A percentile compares a stretch with the other conserved stretches of the same genome.
phyloP scores from a whole-genome alignment of 1,284 basidiomycete species.

The Golubevia sp. region DNA sequence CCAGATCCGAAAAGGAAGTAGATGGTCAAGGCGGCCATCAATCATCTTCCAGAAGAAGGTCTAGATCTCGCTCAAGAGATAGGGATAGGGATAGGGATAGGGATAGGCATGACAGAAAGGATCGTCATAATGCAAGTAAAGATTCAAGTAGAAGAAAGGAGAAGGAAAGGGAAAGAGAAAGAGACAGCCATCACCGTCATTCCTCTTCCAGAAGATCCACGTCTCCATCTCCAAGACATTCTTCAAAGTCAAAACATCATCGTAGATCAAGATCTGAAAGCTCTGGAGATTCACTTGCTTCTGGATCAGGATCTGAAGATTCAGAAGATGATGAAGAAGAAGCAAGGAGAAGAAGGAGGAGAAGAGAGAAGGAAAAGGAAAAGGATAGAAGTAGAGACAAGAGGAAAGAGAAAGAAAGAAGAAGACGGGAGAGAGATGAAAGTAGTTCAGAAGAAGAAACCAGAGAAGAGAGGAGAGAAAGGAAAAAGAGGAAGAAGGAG shows the following conservation, averaged over 20 bases:
- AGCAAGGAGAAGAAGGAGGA: not conserved
- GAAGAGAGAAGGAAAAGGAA: not conserved
- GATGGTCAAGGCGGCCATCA: too few relatives aligned
- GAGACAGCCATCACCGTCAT: not conserved
- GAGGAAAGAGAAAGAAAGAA: not conserved
- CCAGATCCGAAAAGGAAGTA: too few relatives aligned
- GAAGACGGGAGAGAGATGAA: not conserved
- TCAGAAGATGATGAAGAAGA: not conserved
- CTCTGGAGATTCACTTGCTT: too few relatives aligned
- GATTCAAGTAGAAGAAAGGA: not conserved
- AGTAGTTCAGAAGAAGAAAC: conserved; percentile 3
- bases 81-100: not conserved
- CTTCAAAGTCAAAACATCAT: too few relatives aligned
- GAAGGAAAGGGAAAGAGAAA: conserved; percentile 1
- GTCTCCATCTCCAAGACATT: too few relatives aligned
- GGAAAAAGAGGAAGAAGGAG: conserved; percentile 6
- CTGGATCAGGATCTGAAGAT: not conserved
- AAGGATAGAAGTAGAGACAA: not conserved
- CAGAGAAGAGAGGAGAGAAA: not conserved
- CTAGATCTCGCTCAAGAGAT: not conserved
- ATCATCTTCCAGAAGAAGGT: not conserved
- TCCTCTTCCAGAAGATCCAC: not conserved
- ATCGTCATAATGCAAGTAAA: not conserved
- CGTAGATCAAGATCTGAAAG: too few relatives aligned
- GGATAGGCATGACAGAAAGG: not conserved